phyloP scores from a whole-genome alignment of 1,139 yeast genomes.

The Nadsonia commutata region DNA sequence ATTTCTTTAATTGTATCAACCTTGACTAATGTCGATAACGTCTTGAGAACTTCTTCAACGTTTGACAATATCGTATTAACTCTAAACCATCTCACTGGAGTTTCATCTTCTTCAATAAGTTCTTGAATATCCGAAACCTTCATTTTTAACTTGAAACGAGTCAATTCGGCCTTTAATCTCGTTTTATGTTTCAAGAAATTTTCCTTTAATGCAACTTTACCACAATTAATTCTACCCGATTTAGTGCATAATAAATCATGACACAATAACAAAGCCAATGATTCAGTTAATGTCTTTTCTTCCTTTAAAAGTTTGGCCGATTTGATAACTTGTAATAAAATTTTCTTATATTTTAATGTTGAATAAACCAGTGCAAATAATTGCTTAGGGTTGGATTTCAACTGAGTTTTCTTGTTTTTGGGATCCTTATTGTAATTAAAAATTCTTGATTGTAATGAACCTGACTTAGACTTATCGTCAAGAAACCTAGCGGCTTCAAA shows the following conservation, averaged over 20 bases:
- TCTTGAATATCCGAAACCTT: slow-evolving; percentile 36
- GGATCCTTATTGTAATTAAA: slow-evolving; percentile 35
- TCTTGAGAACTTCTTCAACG: slow-evolving; percentile 27
- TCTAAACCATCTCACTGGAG: slow-evolving; percentile 86
- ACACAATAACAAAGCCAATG: slow-evolving; percentile 47
- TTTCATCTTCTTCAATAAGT: slow-evolving; percentile 32
- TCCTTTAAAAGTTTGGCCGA: slow-evolving; percentile 43
- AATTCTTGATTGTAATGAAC: slow-evolving; percentile 54
- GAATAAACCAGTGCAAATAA: slow-evolving; percentile 71
- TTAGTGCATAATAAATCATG: slow-evolving; percentile 71
- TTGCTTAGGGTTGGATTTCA: slow-evolving; percentile 60
- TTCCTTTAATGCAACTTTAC: slow-evolving; percentile 76
- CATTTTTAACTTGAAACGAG: slow-evolving; percentile 57
- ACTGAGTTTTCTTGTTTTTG: slow-evolving; percentile 20
- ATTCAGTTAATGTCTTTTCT: slow-evolving; percentile 25
- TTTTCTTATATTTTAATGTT: slow-evolving; percentile 54
- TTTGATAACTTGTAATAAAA: slow-evolving; percentile 44
- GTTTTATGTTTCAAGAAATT: slow-evolving; percentile 66
- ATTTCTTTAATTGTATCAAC: slow-evolving; percentile 37
- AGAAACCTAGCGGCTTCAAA: slow-evolving; percentile 25
- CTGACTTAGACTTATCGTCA: slow-evolving; percentile 29
- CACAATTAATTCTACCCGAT: slow-evolving; percentile 75
- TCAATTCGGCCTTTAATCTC: slow-evolving; percentile 67
- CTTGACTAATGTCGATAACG: slow-evolving; percentile 33
- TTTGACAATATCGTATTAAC: slow-evolving; percentile 39